Evolutionary conservation across 1,284 basidiomycete species (phyloP).

Genomic region (Lentinus polychrous): DNA sequence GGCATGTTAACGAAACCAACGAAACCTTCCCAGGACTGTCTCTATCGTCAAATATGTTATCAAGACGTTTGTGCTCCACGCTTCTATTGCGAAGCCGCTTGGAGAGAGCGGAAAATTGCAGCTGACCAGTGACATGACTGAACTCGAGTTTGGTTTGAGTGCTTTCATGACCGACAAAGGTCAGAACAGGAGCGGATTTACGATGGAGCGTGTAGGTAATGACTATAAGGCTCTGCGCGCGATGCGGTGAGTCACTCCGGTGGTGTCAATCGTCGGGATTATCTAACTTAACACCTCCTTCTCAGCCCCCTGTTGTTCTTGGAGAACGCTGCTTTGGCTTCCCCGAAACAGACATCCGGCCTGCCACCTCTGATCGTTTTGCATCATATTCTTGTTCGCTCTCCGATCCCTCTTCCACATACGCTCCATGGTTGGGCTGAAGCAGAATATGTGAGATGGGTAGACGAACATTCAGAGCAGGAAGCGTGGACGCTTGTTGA

Average conservation of each 20-base stretch:
- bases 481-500: conserved; percentile 71
- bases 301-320: conserved; percentile 80
- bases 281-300: background rate
- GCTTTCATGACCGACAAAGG: conserved; percentile 63
- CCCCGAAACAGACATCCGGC: conserved; percentile 58
- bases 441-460: conserved; percentile 86
- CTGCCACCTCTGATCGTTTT: conserved; percentile 80
- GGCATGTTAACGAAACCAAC: background rate
- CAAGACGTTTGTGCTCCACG: conserved; percentile 81
- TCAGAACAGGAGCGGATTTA: conserved; percentile 53
- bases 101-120: conserved; percentile 88
- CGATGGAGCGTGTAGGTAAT: conserved; percentile 66
- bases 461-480: conserved; percentile 69
- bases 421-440: conserved; percentile 87
- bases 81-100: conserved; percentile 81
- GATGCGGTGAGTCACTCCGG: conserved; percentile 53
- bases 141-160: conserved; percentile 85
- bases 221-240: conserved; percentile 77
- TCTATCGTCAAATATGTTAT: conserved; percentile 72
- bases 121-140: conserved; percentile 91
- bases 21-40: conserved; percentile 43
- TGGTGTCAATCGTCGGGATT: background rate
- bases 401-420: conserved; percentile 80
- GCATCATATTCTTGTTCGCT: conserved; percentile 89
- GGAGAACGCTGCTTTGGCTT: conserved; percentile 63